Evolutionary conservation across 192 early-diverging fungal species (phyloP).

Genomic region (Dissophora ornata): DNA sequence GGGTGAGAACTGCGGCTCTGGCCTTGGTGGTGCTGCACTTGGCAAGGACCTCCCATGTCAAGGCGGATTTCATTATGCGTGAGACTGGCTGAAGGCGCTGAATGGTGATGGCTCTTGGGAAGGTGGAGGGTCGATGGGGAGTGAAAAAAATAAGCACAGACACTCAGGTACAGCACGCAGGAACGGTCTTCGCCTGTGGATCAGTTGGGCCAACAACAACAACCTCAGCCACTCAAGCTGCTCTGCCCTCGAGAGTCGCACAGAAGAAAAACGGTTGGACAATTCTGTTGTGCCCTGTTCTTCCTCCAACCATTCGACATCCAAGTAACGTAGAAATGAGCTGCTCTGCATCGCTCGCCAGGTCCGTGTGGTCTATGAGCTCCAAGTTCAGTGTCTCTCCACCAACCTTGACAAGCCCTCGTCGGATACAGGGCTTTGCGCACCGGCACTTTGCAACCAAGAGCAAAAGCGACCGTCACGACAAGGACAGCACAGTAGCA

Average conservation of each 20-base stretch:
- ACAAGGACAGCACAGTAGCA: not conserved
- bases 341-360: not conserved
- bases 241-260: too few relatives aligned
- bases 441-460: slow-evolving; percentile 9
- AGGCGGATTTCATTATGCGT: slow-evolving; percentile 70
- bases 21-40: slow-evolving; percentile 88
- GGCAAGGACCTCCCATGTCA: slow-evolving; percentile 78
- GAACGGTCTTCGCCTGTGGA: too few relatives aligned
- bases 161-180: too few relatives aligned
- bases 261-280: too few relatives aligned
- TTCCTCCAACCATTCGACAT: not conserved
- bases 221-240: too few relatives aligned
- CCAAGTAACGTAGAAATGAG: slow-evolving; percentile 3
- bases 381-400: not conserved
- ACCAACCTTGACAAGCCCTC: not conserved
- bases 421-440: not conserved
- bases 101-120: slow-evolving; percentile 29
- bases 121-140: not conserved
- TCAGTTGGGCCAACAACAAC: too few relatives aligned
- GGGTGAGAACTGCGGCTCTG: slow-evolving; percentile 73
- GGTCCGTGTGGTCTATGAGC: slow-evolving; percentile 1
- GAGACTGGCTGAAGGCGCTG: slow-evolving; percentile 36
- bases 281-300: too few relatives aligned
- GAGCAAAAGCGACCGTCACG: slow-evolving; percentile 34
- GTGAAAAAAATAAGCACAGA: not conserved